These are phyloP conservation scores for Nidula microcarpa DNA, from an alignment of 768 basidiomycete species.

Conservation along the genomic window DNA sequence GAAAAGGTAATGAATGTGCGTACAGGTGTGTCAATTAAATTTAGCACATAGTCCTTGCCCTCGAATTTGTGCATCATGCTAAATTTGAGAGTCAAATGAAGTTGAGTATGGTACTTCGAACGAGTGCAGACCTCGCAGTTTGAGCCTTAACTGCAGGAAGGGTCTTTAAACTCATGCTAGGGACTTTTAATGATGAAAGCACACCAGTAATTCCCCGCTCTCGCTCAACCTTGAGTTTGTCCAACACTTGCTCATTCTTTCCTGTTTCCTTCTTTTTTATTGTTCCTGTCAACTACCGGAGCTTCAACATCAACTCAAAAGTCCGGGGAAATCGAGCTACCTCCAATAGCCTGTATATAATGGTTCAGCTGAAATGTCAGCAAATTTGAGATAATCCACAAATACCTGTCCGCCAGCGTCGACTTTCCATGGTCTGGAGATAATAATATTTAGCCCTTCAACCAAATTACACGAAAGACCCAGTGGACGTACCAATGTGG, in stretches of 20 bases:
- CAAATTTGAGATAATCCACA: conserved; percentile 10
- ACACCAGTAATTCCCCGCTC: conserved; percentile 94
- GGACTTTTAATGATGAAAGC: background rate
- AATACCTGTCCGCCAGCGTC: conserved; percentile 83
- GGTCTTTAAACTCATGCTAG: background rate
- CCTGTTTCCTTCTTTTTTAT: conserved; percentile 64
- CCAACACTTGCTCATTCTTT: conserved; percentile 81
- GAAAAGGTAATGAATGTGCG: conserved; percentile 11
- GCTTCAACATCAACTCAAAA: background rate
- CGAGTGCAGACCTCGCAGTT: conserved; percentile 66
- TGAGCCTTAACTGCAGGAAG: conserved; percentile 76
- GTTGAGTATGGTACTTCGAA: background rate
- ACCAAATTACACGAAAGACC: background rate
- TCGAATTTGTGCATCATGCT: conserved; percentile 76
- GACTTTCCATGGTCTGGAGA: conserved; percentile 89
- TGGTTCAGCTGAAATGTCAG: background rate
- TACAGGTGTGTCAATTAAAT: conserved; percentile 95
- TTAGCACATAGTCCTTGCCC: conserved; percentile 68
- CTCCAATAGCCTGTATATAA: conserved; percentile 60
- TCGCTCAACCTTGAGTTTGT: conserved; percentile 94
- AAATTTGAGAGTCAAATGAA: conserved; percentile 1
- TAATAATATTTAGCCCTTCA: conserved; percentile 2
- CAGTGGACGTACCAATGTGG: conserved; percentile 70
- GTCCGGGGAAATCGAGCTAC: conserved; percentile 27
- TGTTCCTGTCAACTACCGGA: conserved; percentile 76